These are phyloP conservation scores for Rhexocercosporidium sp. DNA, from an alignment of 2,329 filamentous ascomycete species.

Conservation along the genomic window DNA sequence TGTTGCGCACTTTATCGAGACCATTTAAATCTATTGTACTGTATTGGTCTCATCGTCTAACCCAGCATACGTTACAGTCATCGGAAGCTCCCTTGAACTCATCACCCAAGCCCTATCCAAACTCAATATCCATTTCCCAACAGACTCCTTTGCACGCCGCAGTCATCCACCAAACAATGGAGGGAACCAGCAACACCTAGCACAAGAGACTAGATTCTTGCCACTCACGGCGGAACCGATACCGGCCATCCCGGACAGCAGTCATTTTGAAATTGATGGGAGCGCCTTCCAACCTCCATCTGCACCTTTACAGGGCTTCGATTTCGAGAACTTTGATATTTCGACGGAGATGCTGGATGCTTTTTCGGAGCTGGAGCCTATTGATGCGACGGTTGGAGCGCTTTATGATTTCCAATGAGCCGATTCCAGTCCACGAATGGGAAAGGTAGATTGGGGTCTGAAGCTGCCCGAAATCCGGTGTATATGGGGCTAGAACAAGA, in stretches of 20 bases:
- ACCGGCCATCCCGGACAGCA: background rate
- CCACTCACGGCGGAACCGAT: background rate
- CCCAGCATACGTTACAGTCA: slow-evolving; percentile 1
- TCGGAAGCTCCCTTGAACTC: slow-evolving; percentile 14
- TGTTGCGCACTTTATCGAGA: background rate
- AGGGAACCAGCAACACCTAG: background rate
- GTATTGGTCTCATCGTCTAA: background rate
- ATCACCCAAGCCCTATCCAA: slow-evolving; percentile 18
- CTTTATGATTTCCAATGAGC: slow-evolving; percentile 13
- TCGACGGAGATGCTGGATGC: slow-evolving; percentile 51
- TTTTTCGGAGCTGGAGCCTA: slow-evolving; percentile 50
- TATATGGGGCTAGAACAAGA: too few species aligned
- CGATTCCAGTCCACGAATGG: background rate
- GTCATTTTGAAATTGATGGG: background rate
- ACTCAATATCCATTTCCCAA: slow-evolving; percentile 9
- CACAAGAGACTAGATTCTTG: background rate
- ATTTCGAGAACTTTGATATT: slow-evolving; percentile 47
- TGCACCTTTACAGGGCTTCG: slow-evolving; percentile 40
- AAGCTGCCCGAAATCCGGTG: too few species aligned
- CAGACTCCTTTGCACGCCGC: background rate
- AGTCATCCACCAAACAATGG: background rate
- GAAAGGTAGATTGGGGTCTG: too few species aligned
- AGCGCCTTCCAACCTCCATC: background rate
- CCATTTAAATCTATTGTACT: background rate
- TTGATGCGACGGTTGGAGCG: slow-evolving; percentile 46